Evolutionary conservation across 331 rosid species (phyloP).

Genomic region (Quercus tomentella): DNA sequence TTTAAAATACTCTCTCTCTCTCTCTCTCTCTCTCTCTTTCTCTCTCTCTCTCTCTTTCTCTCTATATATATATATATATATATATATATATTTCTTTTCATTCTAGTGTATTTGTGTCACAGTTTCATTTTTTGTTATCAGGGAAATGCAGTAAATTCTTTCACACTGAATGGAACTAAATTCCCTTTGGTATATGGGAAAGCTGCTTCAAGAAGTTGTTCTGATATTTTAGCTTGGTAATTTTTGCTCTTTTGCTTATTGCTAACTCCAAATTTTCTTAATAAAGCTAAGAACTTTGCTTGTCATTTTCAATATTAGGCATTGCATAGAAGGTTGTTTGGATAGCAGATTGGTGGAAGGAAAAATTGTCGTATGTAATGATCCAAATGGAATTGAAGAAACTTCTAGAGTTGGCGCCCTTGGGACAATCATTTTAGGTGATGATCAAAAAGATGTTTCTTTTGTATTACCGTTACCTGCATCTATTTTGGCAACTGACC

Average conservation of each 20-base stretch:
- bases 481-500: not conserved
- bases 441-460: not conserved
- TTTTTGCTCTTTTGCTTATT: not conserved
- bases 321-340: not conserved
- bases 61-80: too few relatives aligned
- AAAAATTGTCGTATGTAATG: constrained; percentile 20
- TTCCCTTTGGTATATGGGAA: constrained; percentile 1
- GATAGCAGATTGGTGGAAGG: constrained; percentile 7
- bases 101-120: too few relatives aligned
- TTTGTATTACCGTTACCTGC: not conserved
- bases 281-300: too few relatives aligned
- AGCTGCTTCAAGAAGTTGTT: not conserved
- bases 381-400: not conserved
- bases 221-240: not conserved
- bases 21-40: too few relatives aligned
- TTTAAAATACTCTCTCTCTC: too few relatives aligned
- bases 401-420: constrained; percentile 7
- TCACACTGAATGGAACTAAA: constrained; percentile 18
- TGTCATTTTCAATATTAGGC: too few relatives aligned
- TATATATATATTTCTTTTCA: too few relatives aligned
- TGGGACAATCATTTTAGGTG: not conserved
- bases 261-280: too few relatives aligned
- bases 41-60: too few relatives aligned
- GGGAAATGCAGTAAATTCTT: constrained; percentile 14
- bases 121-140: too few relatives aligned